phyloP scores from a whole-genome alignment of 2,329 filamentous ascomycete species.

The Botrytis tulipae region DNA sequence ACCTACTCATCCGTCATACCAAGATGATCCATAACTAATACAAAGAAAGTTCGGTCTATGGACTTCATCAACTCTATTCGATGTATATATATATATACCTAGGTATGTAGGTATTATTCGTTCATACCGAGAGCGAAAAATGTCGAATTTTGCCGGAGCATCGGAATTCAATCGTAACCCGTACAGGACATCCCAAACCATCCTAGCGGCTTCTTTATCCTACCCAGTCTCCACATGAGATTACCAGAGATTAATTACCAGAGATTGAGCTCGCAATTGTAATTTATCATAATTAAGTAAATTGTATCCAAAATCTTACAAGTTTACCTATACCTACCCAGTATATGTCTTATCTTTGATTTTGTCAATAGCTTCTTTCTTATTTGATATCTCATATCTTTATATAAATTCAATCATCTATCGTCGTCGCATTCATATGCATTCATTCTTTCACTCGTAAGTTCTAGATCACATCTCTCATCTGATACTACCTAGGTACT shows the following conservation, averaged over 20 bases:
- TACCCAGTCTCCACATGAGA: not conserved
- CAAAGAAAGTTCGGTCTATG: slow-evolving; percentile 2
- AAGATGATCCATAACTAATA: not conserved
- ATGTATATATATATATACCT: not conserved
- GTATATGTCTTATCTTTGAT: not conserved
- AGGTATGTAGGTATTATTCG: not conserved
- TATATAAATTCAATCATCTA: not conserved
- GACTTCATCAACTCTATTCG: not conserved
- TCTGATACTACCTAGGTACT: not conserved
- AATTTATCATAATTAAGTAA: not conserved
- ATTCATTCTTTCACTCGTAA: not conserved
- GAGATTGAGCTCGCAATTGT: not conserved
- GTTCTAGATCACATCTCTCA: not conserved
- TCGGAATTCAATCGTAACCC: not conserved
- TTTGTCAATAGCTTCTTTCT: not conserved
- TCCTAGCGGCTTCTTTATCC: slow-evolving; percentile 2
- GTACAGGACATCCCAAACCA: not conserved
- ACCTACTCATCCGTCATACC: not conserved
- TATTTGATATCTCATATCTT: not conserved
- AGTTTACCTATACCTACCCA: not conserved
- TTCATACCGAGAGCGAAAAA: not conserved
- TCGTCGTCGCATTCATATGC: not conserved
- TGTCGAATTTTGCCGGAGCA: not conserved
- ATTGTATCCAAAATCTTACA: not conserved
- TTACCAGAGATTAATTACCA: not conserved